These are phyloP conservation scores for Podaxis sp. DNA, from an alignment of 768 basidiomycete species.

Conservation along the genomic window DNA sequence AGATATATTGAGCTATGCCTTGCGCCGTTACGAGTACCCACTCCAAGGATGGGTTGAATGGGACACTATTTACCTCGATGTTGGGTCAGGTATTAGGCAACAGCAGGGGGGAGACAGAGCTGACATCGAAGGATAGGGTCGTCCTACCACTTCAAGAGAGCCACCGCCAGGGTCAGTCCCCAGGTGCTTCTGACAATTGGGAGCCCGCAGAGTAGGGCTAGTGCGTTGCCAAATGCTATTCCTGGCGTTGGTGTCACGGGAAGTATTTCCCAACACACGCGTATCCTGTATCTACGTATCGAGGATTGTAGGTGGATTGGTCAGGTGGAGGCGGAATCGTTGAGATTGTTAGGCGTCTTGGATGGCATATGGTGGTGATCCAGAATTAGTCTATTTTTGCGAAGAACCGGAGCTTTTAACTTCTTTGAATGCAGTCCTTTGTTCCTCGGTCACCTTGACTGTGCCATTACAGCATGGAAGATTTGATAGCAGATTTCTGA, in stretches of 20 bases:
- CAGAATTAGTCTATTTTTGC: neutral
- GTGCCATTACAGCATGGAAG: slow-evolving; percentile 7
- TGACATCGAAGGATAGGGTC: slow-evolving; percentile 19
- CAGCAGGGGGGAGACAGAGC: slow-evolving; percentile 14
- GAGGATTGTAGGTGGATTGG: slow-evolving; percentile 35
- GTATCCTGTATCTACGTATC: slow-evolving; percentile 38
- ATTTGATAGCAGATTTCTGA: neutral
- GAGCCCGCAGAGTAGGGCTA: neutral
- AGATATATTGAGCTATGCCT: slow-evolving; percentile 10
- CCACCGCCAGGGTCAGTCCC: slow-evolving; percentile 16
- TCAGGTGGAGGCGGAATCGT: slow-evolving; percentile 30
- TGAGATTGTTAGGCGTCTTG: slow-evolving; percentile 34
- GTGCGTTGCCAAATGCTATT: neutral
- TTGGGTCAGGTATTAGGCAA: slow-evolving; percentile 9
- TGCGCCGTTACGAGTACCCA: neutral
- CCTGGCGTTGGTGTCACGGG: slow-evolving; percentile 17
- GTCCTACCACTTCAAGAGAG: slow-evolving; percentile 35
- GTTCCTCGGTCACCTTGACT: neutral
- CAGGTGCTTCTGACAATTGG: neutral
- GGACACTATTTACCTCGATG: slow-evolving; percentile 13
- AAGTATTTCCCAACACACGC: slow-evolving; percentile 26
- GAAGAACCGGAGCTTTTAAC: neutral
- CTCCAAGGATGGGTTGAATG: neutral
- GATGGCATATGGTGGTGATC: slow-evolving; percentile 28
- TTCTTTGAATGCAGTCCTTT: neutral